phyloP scores from a whole-genome alignment of 352 stramenopile genomes.

The Phytopythium ostracodes region DNA sequence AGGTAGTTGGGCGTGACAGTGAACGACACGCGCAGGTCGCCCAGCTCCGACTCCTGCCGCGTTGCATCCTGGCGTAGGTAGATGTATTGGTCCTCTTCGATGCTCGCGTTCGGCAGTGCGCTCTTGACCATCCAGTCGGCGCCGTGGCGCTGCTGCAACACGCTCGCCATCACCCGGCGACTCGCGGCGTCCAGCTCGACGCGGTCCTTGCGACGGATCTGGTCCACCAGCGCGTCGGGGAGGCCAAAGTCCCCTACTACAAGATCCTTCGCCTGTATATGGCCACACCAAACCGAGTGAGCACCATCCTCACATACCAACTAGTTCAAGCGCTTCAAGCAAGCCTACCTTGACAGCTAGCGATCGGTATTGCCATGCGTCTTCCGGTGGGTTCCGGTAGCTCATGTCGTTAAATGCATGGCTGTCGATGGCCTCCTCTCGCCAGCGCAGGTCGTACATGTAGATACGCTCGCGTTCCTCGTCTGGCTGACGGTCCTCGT shows the following conservation, averaged over 20 bases:
- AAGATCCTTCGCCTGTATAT: constrained; percentile 20
- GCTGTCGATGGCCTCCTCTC: constrained; percentile 45
- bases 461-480: constrained; percentile 62
- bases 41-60: constrained; percentile 24
- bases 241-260: constrained; percentile 64
- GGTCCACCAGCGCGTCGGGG: constrained; percentile 50
- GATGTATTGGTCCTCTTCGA: constrained; percentile 54
- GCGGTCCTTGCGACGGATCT: constrained; percentile 56
- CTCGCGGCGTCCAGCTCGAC: constrained; percentile 39
- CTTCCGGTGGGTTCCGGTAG: constrained; percentile 54
- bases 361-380: constrained; percentile 48
- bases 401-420: constrained; percentile 50
- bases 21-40: constrained; percentile 65
- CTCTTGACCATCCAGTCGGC: constrained; percentile 31
- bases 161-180: constrained; percentile 47
- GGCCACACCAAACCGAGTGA: background rate
- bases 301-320: background rate
- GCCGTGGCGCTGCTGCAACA: constrained; percentile 51
- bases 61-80: constrained; percentile 25
- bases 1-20: constrained; percentile 57
- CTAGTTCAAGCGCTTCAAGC: background rate
- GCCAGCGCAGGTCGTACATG: constrained; percentile 69
- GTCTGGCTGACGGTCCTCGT: constrained; percentile 42
- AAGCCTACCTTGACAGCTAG: constrained; percentile 18
- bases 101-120: constrained; percentile 40